Conservation (phyloP, 495 filamentous ascomycete species). For the Cenococcum geophilum region DNA sequence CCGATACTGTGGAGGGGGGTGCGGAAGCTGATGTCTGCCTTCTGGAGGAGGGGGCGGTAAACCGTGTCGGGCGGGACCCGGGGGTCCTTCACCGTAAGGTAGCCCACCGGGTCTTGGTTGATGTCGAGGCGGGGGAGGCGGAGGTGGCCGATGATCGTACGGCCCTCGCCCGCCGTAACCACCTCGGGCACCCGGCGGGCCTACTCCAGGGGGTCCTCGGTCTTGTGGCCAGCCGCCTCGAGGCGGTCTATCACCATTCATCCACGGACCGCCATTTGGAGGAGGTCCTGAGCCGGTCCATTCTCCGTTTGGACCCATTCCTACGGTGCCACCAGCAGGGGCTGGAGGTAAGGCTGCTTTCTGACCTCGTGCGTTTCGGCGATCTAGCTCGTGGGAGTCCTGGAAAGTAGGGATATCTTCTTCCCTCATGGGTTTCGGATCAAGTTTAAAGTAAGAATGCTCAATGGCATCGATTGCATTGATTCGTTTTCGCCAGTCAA, state of each 20-base stretch:
- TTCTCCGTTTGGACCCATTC: slow-evolving; percentile 62
- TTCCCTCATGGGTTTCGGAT: slow-evolving; percentile 71
- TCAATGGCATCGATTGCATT: slow-evolving; percentile 93
- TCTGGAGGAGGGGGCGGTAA: slow-evolving; percentile 26
- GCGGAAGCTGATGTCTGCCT: slow-evolving; percentile 28
- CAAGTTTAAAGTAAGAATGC: slow-evolving; percentile 80
- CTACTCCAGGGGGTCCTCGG: slow-evolving; percentile 25
- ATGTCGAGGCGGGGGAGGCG: slow-evolving; percentile 27
- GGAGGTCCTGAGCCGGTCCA: slow-evolving; percentile 43
- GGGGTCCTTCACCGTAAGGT: slow-evolving; percentile 4
- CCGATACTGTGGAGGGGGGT: slow-evolving; percentile 23
- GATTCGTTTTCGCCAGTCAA: slow-evolving; percentile 81
- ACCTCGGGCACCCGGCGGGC: slow-evolving; percentile 10
- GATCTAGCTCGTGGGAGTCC: slow-evolving; percentile 92
- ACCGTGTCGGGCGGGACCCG: slow-evolving; percentile 7
- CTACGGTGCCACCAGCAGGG: slow-evolving; percentile 81
- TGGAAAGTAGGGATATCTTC: slow-evolving; percentile 81
- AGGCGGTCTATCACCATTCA: slow-evolving; percentile 24
- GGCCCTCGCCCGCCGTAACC: slow-evolving; percentile 22
- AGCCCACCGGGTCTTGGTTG: slow-evolving; percentile 21
- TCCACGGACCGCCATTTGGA: slow-evolving; percentile 13
- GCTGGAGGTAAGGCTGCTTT: slow-evolving; percentile 76
- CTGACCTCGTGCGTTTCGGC: slow-evolving; percentile 76
- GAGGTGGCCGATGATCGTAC: slow-evolving; percentile 34
- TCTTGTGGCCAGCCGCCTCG: slow-evolving; percentile 14